Evolutionary conservation across 352 stramenopile genomes (phyloP), one percentile per base, ranked within the genome.

Genomic region (Phytopythium litorale): DNA sequence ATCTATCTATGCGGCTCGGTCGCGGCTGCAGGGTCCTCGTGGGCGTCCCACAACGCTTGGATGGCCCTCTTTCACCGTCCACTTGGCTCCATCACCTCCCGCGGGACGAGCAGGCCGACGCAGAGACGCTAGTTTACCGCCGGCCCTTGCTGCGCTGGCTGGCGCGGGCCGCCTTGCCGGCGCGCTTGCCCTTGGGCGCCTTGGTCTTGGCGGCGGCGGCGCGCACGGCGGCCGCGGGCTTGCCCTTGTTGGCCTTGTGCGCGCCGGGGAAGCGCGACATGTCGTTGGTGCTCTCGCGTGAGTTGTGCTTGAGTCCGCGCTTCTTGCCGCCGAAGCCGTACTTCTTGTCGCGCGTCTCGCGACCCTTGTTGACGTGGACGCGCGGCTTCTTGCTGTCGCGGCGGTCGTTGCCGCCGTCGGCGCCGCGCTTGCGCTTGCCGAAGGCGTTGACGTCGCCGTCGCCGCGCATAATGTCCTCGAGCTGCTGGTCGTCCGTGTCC

Each of bases 311-410:
- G 45, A 69, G 72, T 37, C 80, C 76, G 33, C 77, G 75, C 55
- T 86, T 90, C 61, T 89, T 90, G 67, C 86, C 86, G 56, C 86
- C 86, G 62, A 92, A 95, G 67, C 86, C 86, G 66, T 83, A 95
- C 71, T 92, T 92, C 58, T 91, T 89, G 73, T 95, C 65, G 56
- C 87, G 85, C 25, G 79, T 71, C 59, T 90, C 86, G 33, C 86
- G 82, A 61, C 70, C 71, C 59, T 72, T 76, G 66, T 95, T 95
- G 25, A 81, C 61, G 21, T 82, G 79, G 28, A 32, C 28, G 28
- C 28, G 28, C 8, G 78, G 84, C 64, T 89, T 90, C 73, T 94
- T 92, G 63, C 21, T 68, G 23, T 70, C 61, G 30, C 61, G 69
- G 19, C 43, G 53, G 60, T 70, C 52, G 54, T 65, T 55, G 42